phyloP scores from a whole-genome alignment of 2,329 filamentous ascomycete species.

The Hypoxylon sp. region DNA sequence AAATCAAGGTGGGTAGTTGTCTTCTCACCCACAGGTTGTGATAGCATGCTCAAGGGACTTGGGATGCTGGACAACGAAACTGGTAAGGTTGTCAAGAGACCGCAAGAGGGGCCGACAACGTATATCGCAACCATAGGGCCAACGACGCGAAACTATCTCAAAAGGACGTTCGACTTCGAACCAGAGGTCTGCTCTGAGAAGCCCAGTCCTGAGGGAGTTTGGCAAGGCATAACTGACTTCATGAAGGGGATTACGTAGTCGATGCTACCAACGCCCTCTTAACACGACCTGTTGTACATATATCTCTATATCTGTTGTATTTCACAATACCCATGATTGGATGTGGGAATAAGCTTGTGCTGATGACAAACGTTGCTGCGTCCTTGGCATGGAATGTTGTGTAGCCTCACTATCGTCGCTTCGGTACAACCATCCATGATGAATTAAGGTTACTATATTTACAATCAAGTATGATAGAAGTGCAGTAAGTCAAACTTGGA shows the following conservation, averaged over 20 bases:
- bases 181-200: conserved; percentile 85
- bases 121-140: conserved; percentile 92
- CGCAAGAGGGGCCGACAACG: conserved; percentile 60
- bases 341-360: not conserved
- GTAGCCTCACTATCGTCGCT: conserved; percentile 15
- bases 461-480: not conserved
- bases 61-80: conserved; percentile 65
- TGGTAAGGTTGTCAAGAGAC: conserved; percentile 54
- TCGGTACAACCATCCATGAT: not conserved
- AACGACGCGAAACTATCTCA: conserved; percentile 85
- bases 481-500: not conserved
- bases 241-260: conserved; percentile 26
- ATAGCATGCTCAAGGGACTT: conserved; percentile 70
- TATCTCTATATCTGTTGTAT: conserved; percentile 7
- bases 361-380: conserved; percentile 7
- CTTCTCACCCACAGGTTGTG: conserved; percentile 77
- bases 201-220: conserved; percentile 86
- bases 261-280: not conserved
- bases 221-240: conserved; percentile 71
- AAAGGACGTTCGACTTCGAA: conserved; percentile 73
- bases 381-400: conserved; percentile 19
- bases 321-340: not conserved
- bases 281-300: not conserved
- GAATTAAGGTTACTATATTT: not conserved
- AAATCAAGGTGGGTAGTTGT: conserved; percentile 79